Base-by-base conservation (phyloP, 2,329 filamentous ascomycete genomes). In the Exophiala spinifera region DNA sequence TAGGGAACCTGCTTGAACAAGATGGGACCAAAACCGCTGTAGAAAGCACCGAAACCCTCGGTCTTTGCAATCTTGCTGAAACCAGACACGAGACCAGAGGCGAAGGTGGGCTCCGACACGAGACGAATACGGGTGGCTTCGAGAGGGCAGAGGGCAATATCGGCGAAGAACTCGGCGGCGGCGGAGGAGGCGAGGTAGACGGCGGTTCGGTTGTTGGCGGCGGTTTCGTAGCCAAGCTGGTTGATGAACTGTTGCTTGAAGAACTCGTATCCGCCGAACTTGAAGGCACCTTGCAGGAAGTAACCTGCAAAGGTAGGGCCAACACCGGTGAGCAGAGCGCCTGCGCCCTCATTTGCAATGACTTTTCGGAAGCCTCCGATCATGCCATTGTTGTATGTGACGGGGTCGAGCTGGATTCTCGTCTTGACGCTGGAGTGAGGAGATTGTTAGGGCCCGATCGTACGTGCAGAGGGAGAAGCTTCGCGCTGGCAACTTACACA, bases 211-310 rank as follows among this genome's bases (percentile, higher is more conserved):
- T 91, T 89, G 74, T 89, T 82, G 67, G 80, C 80, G 66, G 88
- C 88, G 63, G 79, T 83, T 76, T 91, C 88, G 72, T 85, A 85
- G 69, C 90, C 90, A 69, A 95, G 76, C 61, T 80, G 60, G 80
- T 89, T 87, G 76, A 95, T 94, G 71, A 79, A 83, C 78, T 94
- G 88, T 79, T 91, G 84, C 86, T 95, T 95, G 87, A 95, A 95
- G 79, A 95, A 86, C 79, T 95, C 90, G 76, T 95, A 95, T 73
- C 90, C 90, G 74, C 90, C 90, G 75, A 94, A 94, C 80, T 95
- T 95, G 82, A 94, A 85, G 67, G 89, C 87, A 72, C 90, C 89
- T 79, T 95, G 89, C 67, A 95, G 85, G 86, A 95, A 95, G 80
- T 95, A 95, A 74, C 89, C 89, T 63, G 89, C 88, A 65, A 85